Evolutionary conservation across 306 rosid genomes (phyloP).

Genomic region (Pyrus pyrifolia): DNA sequence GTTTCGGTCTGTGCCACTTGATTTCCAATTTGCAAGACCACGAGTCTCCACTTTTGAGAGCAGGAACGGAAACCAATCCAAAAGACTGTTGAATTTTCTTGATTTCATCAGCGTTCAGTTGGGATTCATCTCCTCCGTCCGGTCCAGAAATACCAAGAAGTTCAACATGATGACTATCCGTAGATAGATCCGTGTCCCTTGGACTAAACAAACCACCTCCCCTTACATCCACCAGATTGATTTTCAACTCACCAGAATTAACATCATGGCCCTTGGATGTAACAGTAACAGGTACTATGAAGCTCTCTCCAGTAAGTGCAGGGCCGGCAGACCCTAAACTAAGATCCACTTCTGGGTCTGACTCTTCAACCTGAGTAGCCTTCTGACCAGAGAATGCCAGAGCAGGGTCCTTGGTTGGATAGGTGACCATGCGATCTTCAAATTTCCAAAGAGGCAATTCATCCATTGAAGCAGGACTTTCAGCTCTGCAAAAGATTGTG

Average conservation of each 20-base stretch:
- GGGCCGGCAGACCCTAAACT: conserved; percentile 69
- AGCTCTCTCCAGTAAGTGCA: conserved; percentile 83
- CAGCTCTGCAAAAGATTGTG: conserved; percentile 88
- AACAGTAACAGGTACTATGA: conserved; percentile 71
- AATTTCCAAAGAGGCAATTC: conserved; percentile 77
- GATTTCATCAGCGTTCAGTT: conserved; percentile 46
- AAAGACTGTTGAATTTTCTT: conserved; percentile 76
- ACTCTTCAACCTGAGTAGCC: conserved; percentile 86
- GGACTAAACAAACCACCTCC: conserved; percentile 96
- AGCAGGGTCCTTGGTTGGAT: conserved; percentile 78
- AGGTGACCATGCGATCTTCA: conserved; percentile 53
- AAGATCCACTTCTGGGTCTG: conserved; percentile 76
- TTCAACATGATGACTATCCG: conserved; percentile 77
- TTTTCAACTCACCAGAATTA: conserved; percentile 83
- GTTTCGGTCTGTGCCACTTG: conserved; percentile 91
- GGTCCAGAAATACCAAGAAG: conserved; percentile 79
- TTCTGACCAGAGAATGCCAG: conserved; percentile 80
- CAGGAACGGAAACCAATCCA: conserved; percentile 82
- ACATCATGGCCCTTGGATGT: conserved; percentile 71
- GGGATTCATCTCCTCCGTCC: conserved; percentile 59
- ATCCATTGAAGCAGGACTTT: conserved; percentile 90
- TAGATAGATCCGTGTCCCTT: conserved; percentile 58
- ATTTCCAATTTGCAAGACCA: conserved; percentile 93
- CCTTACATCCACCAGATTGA: conserved; percentile 87
- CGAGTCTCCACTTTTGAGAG: conserved; percentile 62